Evolutionary conservation across 1,284 basidiomycete genomes (phyloP).

Genomic region (Leucoagaricus sp.): DNA sequence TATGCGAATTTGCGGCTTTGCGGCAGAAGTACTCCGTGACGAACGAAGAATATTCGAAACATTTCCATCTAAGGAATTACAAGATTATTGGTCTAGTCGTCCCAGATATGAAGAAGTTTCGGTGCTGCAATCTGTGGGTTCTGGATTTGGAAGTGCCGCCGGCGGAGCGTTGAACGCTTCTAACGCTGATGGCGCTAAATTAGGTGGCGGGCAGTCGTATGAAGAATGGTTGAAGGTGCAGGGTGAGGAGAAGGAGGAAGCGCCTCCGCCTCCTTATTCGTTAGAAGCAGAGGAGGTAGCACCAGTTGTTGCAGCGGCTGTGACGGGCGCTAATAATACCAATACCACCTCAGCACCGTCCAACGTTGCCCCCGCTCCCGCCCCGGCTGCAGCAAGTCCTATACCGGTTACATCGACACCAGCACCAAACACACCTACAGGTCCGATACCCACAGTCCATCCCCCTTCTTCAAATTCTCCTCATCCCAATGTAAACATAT

Average conservation of each 20-base stretch:
- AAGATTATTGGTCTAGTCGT: conserved; percentile 70
- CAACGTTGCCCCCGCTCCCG: neutral
- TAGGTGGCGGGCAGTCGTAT: conserved; percentile 39
- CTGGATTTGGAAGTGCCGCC: conserved; percentile 25
- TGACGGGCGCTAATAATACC: conserved; percentile 4
- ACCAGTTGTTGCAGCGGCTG: conserved; percentile 6
- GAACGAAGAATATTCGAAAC: conserved; percentile 62
- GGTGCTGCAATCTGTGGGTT: conserved; percentile 19
- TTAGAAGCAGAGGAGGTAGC: conserved; percentile 50
- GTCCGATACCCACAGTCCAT: neutral
- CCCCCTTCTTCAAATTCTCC: neutral
- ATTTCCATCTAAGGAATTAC: conserved; percentile 69
- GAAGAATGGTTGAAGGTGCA: conserved; percentile 50
- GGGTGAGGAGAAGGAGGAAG: conserved; percentile 52
- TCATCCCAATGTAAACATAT: neutral
- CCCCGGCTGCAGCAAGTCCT: neutral
- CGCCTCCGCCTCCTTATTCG: conserved; percentile 66
- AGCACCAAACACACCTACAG: neutral
- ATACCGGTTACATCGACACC: neutral
- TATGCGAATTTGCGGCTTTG: conserved; percentile 76
- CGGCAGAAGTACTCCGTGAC: conserved; percentile 63
- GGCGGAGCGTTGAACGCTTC: conserved; percentile 1
- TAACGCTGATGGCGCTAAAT: conserved; percentile 13
- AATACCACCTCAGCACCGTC: conserved; percentile 5
- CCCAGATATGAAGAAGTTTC: conserved; percentile 55